Conservation (phyloP, 129 eudicot genomes). For the Pulicaria dysenterica region DNA sequence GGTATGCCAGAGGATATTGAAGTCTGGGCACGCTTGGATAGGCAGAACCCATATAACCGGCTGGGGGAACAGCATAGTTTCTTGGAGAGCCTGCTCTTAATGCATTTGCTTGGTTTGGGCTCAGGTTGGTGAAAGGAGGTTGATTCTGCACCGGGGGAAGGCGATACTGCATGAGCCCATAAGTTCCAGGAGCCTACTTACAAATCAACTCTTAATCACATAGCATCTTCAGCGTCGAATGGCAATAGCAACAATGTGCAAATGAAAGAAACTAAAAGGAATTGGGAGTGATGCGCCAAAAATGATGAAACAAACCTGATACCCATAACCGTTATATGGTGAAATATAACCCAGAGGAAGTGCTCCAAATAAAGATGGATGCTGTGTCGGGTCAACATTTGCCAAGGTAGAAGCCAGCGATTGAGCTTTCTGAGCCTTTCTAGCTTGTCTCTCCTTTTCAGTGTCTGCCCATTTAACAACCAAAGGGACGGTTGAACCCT, state of each 20-base stretch:
- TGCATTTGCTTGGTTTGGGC: conserved; percentile 72
- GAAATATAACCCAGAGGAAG: conserved; percentile 88
- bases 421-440: conserved; percentile 92
- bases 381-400: conserved; percentile 60
- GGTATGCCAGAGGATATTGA: conserved; percentile 74
- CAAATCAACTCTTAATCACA: conserved; percentile 36
- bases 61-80: conserved; percentile 55
- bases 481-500: conserved; percentile 95
- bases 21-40: conserved; percentile 63
- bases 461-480: conserved; percentile 99
- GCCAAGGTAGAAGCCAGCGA: conserved; percentile 56
- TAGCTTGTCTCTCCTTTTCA: conserved; percentile 93
- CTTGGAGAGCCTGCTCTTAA: conserved; percentile 69
- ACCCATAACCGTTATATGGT: conserved; percentile 89
- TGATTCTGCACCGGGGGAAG: conserved; percentile 77
- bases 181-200: conserved; percentile 84
- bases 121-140: conserved; percentile 53
- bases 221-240: conserved; percentile 28
- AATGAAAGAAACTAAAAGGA: not conserved
- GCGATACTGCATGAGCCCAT: conserved; percentile 88
- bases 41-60: conserved; percentile 64
- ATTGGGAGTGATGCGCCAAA: conserved; percentile 6
- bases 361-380: conserved; percentile 86
- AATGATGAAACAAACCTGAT: conserved; percentile 68
- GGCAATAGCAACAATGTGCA: conserved; percentile 16